A percentile compares a stretch with the other conserved stretches of the same genome.
phyloP scores from a whole-genome alignment of 148 eudicot species.

The Dianthus caryophyllus region DNA sequence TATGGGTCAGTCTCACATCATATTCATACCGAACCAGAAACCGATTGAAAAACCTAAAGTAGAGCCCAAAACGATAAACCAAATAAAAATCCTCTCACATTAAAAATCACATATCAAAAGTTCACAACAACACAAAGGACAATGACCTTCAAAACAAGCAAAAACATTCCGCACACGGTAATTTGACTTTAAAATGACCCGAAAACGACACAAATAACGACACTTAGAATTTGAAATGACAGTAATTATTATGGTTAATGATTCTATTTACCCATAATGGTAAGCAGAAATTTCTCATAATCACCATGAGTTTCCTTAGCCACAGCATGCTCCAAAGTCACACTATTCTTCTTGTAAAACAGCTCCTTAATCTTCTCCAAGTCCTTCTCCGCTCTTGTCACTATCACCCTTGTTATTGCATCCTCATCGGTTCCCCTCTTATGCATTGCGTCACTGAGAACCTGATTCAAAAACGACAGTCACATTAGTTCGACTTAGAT shows the following conservation, averaged over 20 bases:
- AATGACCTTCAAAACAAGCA: background rate
- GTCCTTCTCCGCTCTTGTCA: conserved; percentile 70
- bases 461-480: conserved; percentile 25
- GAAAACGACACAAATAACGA: background rate
- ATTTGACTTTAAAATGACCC: background rate
- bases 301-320: conserved; percentile 61
- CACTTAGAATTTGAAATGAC: background rate
- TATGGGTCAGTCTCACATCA: no score
- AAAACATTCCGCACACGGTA: no score
- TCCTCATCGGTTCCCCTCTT: conserved; percentile 70
- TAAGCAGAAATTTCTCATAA: conserved; percentile 67
- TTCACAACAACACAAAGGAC: conserved; percentile 2
- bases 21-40: no score
- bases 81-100: background rate
- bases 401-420: conserved; percentile 63
- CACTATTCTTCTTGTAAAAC: conserved; percentile 69
- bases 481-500: background rate
- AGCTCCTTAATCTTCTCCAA: conserved; percentile 52
- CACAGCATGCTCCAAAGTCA: conserved; percentile 60
- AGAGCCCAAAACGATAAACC: background rate
- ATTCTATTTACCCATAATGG: conserved; percentile 57
- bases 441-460: conserved; percentile 48
- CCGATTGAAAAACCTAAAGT: no score
- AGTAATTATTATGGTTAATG: conserved; percentile 15
- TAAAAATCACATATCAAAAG: background rate